Evolutionary conservation across 352 stramenopile species (phyloP).

Genomic region (Aphanomyces stellatus): DNA sequence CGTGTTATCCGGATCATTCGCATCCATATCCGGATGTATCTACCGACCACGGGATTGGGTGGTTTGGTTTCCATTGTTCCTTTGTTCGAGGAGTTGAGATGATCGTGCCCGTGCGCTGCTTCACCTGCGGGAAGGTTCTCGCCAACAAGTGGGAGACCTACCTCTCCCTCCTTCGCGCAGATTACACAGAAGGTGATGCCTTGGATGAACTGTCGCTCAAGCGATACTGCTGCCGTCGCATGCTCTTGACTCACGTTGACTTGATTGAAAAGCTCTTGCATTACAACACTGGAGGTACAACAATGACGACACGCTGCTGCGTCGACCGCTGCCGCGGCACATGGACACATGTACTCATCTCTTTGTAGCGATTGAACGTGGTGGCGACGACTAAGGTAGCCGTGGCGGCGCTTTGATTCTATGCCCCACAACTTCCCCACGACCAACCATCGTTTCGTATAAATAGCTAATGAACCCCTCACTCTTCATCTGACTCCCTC

Average conservation of each 20-base stretch:
- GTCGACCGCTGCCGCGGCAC: not conserved
- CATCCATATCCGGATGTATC: constrained; percentile 7
- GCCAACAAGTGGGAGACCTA: constrained; percentile 99
- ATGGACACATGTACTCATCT: constrained; percentile 8
- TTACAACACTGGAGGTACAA: constrained; percentile 95
- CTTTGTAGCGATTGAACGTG: constrained; percentile 62
- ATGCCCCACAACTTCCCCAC: not conserved
- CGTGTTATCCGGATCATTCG: not conserved
- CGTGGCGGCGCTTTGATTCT: not conserved
- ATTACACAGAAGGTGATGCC: constrained; percentile 96
- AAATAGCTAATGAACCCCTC: too few relatives aligned
- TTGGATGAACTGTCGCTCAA: constrained; percentile 97
- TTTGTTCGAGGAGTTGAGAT: constrained; percentile 37
- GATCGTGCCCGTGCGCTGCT: constrained; percentile 99
- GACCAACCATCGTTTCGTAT: not conserved
- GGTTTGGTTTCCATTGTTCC: not conserved
- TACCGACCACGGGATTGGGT: not conserved
- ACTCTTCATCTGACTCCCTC: not conserved
- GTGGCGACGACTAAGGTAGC: constrained; percentile 45
- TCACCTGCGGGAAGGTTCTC: constrained; percentile 99
- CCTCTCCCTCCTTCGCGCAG: constrained; percentile 92
- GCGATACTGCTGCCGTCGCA: constrained; percentile 98
- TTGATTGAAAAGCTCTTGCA: constrained; percentile 99
- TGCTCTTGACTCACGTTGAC: constrained; percentile 99
- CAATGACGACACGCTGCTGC: not conserved